Conservation (phyloP, 1,139 yeast species). For the Diutina rugosa region DNA sequence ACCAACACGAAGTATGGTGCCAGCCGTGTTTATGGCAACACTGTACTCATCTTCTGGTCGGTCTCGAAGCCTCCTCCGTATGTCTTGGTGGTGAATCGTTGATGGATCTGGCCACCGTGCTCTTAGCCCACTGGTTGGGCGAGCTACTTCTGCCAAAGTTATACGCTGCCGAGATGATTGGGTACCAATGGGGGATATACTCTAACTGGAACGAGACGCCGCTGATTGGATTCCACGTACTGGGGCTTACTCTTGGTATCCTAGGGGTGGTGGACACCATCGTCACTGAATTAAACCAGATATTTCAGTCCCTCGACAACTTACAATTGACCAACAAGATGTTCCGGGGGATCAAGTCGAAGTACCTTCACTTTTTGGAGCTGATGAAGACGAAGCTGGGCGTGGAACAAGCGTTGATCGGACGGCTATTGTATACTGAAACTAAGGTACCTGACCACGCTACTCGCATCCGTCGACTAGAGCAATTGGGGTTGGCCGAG, state of each 20-base stretch:
- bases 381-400: constrained; percentile 10
- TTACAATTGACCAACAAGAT: constrained; percentile 24
- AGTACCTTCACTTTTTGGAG: not conserved
- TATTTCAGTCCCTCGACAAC: constrained; percentile 29
- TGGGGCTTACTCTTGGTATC: constrained; percentile 34
- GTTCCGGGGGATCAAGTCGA: constrained; percentile 6
- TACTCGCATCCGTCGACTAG: constrained; percentile 28
- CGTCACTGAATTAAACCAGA: constrained; percentile 21
- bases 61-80: constrained; percentile 29
- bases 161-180: constrained; percentile 37
- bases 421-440: constrained; percentile 38
- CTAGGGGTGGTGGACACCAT: constrained; percentile 13
- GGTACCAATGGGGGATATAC: constrained; percentile 40
- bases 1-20: constrained; percentile 37
- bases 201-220: constrained; percentile 39
- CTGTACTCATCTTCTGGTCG: constrained; percentile 16
- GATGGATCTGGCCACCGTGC: constrained; percentile 31
- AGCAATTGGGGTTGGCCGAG: constrained; percentile 13
- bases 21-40: constrained; percentile 14
- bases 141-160: constrained; percentile 20
- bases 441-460: constrained; percentile 34
- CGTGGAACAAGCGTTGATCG: constrained; percentile 30
- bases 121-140: constrained; percentile 35
- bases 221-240: constrained; percentile 32
- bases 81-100: constrained; percentile 14